Conservation (phyloP, 192 early-diverging fungal species). For the Umbelopsis sp. region DNA sequence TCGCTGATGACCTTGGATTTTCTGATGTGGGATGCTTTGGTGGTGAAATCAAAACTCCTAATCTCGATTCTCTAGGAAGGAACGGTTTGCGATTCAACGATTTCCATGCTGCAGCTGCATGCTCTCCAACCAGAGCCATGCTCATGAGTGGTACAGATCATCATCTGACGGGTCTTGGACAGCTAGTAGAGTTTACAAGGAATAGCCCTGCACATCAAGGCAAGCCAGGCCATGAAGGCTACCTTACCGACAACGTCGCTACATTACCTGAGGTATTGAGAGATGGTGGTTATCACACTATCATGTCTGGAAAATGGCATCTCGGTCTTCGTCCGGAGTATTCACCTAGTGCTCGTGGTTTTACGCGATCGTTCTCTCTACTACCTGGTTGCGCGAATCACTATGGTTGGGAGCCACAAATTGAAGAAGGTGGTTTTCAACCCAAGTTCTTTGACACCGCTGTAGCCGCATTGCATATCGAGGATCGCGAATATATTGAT, state of each 20-base stretch:
- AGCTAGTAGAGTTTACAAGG: conserved; percentile 12
- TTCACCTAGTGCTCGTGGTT: not conserved
- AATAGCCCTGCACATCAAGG: conserved; percentile 18
- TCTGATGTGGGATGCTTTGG: conserved; percentile 20
- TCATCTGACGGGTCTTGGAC: conserved; percentile 11
- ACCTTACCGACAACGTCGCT: conserved; percentile 15
- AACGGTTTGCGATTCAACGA: conserved; percentile 3
- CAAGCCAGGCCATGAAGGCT: conserved; percentile 18
- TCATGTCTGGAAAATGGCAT: conserved; percentile 23
- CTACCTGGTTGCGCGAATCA: conserved; percentile 15
- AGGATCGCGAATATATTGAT: conserved; percentile 14
- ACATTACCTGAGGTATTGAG: conserved; percentile 14
- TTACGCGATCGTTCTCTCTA: conserved; percentile 3
- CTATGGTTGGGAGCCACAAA: conserved; percentile 18
- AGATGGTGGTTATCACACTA: conserved; percentile 14
- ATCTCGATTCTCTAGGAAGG: conserved; percentile 11
- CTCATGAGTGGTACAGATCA: conserved; percentile 16
- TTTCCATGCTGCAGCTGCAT: conserved; percentile 20
- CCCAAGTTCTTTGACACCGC: conserved; percentile 20
- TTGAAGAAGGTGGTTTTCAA: not conserved
- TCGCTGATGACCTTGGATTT: conserved; percentile 18
- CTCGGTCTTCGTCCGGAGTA: conserved; percentile 16
- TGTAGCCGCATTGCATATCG: not conserved
- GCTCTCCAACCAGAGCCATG: conserved; percentile 15
- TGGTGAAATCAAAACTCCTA: conserved; percentile 10